phyloP scores from a whole-genome alignment of 768 basidiomycete genomes.

The Neoboletus subvelutipes region DNA sequence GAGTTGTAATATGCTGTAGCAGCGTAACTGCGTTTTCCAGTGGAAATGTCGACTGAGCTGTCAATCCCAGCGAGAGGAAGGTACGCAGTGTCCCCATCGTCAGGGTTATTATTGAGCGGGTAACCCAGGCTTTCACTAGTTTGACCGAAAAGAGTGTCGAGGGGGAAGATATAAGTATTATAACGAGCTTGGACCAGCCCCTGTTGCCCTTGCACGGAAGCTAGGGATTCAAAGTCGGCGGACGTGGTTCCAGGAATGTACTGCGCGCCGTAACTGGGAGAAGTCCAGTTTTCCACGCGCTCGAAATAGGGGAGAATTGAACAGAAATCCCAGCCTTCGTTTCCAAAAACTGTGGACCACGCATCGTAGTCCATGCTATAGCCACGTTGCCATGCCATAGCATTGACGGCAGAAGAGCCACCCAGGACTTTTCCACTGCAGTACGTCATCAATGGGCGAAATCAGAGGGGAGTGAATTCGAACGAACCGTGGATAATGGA shows the following conservation, averaged over 20 bases:
- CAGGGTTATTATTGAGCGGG: neutral
- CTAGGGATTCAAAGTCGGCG: neutral
- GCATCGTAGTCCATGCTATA: neutral
- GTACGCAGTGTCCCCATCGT: neutral
- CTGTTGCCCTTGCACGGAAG: neutral
- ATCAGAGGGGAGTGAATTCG: neutral
- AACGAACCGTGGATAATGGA: neutral
- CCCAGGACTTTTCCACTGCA: conserved; percentile 2
- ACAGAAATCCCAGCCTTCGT: neutral
- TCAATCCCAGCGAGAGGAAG: neutral
- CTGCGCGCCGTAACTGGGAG: neutral
- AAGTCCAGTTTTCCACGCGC: neutral
- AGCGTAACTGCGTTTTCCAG: neutral
- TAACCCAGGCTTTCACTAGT: neutral
- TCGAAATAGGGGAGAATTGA: neutral
- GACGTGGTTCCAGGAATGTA: neutral
- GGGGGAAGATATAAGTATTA: neutral
- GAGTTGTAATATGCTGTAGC: neutral
- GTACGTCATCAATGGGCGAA: neutral
- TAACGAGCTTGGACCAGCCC: neutral
- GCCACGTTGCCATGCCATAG: neutral
- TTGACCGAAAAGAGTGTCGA: neutral
- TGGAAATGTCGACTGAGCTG: neutral
- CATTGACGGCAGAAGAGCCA: conserved; percentile 1
- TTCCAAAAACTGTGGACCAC: neutral